Evolutionary conservation across 1,139 yeast species (phyloP).

Genomic region (Debaryomycetaceae sp.): DNA sequence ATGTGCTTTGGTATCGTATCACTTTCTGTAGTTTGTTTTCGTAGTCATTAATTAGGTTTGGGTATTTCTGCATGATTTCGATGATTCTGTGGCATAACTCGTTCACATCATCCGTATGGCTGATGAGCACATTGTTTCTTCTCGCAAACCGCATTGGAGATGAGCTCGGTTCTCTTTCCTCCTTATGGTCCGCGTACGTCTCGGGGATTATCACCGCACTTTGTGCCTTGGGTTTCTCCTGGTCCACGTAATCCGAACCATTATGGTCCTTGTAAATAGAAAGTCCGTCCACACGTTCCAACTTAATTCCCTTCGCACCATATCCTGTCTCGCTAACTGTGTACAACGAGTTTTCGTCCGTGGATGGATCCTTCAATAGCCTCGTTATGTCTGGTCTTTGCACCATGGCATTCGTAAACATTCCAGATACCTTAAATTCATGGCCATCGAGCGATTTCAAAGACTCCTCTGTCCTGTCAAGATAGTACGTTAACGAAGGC

Average conservation of each 20-base stretch:
- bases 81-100: constrained; percentile 19
- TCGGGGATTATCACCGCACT: constrained; percentile 25
- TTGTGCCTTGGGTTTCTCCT: constrained; percentile 7
- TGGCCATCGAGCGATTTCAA: constrained; percentile 21
- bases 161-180: constrained; percentile 5
- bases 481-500: constrained; percentile 22
- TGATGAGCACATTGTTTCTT: background rate
- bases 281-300: constrained; percentile 37
- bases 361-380: constrained; percentile 59
- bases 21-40: constrained; percentile 20
- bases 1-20: constrained; percentile 18
- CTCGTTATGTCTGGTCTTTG: constrained; percentile 53
- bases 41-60: constrained; percentile 25
- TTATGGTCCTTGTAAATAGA: constrained; percentile 24
- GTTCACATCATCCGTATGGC: constrained; percentile 10
- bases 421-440: constrained; percentile 52
- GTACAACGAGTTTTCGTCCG: constrained; percentile 51
- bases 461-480: constrained; percentile 22
- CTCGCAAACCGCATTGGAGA: constrained; percentile 3
- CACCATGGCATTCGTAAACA: constrained; percentile 63
- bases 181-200: constrained; percentile 6
- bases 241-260: constrained; percentile 13
- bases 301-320: constrained; percentile 1
- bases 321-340: constrained; percentile 20
- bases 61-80: constrained; percentile 22